Conservation (phyloP, 257 asterid species). For the Rauvolfia tetraphylla region DNA sequence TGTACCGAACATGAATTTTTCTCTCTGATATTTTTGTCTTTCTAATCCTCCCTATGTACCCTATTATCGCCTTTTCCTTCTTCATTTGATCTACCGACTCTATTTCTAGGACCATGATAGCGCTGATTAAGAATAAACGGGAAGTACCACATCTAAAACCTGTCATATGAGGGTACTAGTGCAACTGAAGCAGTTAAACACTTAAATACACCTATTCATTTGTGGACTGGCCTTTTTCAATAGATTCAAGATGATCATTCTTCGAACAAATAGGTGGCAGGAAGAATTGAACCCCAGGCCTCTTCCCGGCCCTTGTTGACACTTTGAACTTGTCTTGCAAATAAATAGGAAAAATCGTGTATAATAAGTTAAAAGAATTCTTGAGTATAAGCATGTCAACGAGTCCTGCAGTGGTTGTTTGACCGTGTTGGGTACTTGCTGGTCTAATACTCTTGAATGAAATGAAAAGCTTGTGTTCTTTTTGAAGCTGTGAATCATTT, state of each 20-base stretch:
- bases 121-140: neutral
- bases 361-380: neutral
- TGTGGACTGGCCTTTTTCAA: neutral
- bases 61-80: neutral
- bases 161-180: neutral
- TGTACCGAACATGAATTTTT: neutral
- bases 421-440: conserved; percentile 1
- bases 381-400: neutral
- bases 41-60: neutral
- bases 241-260: neutral
- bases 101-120: neutral
- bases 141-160: neutral
- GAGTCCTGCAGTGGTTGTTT: neutral
- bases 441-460: neutral
- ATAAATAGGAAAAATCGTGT: neutral
- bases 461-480: neutral
- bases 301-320: too few species aligned
- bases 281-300: neutral
- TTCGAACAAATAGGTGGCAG: neutral
- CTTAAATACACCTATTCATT: neutral
- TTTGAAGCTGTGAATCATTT: neutral
- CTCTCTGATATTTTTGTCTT: neutral
- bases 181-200: neutral
- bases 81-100: neutral
- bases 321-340: neutral